Conservation (phyloP, 2,329 filamentous ascomycete genomes). For the Phialophora chinensis region DNA sequence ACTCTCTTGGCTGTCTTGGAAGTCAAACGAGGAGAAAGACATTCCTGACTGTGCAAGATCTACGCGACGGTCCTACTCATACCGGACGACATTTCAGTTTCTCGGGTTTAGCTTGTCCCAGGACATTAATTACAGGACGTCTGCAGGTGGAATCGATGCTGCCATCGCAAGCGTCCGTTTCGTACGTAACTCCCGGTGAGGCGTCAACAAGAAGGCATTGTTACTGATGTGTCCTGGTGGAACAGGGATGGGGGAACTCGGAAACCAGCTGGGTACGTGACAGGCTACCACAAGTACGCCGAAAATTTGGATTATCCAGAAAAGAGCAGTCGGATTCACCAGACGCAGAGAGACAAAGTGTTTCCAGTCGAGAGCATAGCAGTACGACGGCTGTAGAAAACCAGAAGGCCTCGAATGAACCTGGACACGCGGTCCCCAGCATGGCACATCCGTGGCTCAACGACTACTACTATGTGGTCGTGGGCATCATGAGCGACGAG, state of each 20-base stretch:
- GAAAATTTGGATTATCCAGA: constrained; percentile 7
- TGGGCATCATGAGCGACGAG: constrained; percentile 22
- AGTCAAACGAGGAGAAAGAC: constrained; percentile 24
- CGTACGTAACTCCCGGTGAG: constrained; percentile 8
- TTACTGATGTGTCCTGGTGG: constrained; percentile 2
- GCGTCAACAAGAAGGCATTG: not conserved
- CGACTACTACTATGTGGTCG: constrained; percentile 28
- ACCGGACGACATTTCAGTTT: constrained; percentile 18
- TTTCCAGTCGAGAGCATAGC: constrained; percentile 13
- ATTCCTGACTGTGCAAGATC: constrained; percentile 23
- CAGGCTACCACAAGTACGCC: constrained; percentile 16
- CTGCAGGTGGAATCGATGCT: constrained; percentile 16
- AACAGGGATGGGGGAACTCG: constrained; percentile 24
- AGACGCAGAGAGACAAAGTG: constrained; percentile 13
- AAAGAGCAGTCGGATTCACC: not conserved
- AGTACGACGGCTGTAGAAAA: constrained; percentile 18
- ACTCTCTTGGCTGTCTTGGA: constrained; percentile 22
- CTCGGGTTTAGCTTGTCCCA: constrained; percentile 18
- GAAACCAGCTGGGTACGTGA: constrained; percentile 21
- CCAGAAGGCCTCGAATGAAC: constrained; percentile 13
- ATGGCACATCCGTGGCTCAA: constrained; percentile 23
- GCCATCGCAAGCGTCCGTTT: constrained; percentile 17
- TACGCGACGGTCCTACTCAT: constrained; percentile 18
- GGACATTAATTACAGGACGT: constrained; percentile 19
- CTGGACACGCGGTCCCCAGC: constrained; percentile 4